Conservation (phyloP, 1,284 basidiomycete species). For the Ustilago tritici region DNA sequence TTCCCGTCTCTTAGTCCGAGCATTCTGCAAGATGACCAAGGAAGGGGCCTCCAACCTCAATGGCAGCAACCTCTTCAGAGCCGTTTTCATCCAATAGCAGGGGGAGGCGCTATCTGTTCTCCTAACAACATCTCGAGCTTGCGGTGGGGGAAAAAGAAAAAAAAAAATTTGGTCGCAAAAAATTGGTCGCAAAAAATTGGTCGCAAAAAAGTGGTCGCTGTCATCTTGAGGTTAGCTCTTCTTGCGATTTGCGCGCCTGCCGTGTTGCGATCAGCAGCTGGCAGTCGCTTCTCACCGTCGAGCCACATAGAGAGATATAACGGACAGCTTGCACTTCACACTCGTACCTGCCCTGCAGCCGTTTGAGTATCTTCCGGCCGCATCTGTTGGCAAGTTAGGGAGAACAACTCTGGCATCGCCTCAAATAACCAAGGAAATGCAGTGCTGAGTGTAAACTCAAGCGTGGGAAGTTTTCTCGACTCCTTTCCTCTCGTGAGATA, state of each 20-base stretch:
- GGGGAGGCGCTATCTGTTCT: neutral
- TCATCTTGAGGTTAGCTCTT: too few relatives aligned
- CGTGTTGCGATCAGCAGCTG: neutral
- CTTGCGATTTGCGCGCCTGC: too few relatives aligned
- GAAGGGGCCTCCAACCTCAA: neutral
- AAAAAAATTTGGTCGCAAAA: neutral
- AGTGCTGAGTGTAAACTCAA: constrained; percentile 11
- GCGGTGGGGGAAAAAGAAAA: neutral
- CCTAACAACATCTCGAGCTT: neutral
- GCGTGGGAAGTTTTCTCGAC: constrained; percentile 8
- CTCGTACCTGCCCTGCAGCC: constrained; percentile 12
- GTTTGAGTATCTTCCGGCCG: constrained; percentile 4
- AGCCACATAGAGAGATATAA: constrained; percentile 9
- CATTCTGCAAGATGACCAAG: neutral
- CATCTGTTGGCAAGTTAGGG: neutral
- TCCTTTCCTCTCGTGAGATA: neutral
- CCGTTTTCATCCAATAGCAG: neutral
- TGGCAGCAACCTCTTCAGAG: neutral
- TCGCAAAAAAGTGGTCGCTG: too few relatives aligned
- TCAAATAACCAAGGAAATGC: neutral
- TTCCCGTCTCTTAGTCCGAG: neutral
- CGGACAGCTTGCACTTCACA: constrained; percentile 7
- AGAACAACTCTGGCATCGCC: neutral
- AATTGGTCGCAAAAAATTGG: too few relatives aligned
- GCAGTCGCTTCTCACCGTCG: neutral